Evolutionary conservation across 768 basidiomycete genomes (phyloP).

Genomic region (Dictyophora rubrovolvata): DNA sequence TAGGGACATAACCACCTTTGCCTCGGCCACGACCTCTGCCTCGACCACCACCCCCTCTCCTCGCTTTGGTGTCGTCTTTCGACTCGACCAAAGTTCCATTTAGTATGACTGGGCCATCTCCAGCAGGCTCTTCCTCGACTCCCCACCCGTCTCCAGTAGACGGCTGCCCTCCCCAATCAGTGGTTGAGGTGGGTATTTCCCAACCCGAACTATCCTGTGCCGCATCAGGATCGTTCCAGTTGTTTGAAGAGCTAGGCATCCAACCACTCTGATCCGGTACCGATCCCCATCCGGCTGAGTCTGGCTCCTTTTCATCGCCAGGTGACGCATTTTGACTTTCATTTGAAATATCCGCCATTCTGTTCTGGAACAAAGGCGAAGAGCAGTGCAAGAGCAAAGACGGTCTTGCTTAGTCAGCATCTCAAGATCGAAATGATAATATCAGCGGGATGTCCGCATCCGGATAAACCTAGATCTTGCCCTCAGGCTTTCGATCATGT

Average conservation of each 20-base stretch:
- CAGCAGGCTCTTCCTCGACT: background rate
- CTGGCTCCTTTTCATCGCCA: background rate
- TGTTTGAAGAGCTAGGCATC: background rate
- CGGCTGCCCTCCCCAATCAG: background rate
- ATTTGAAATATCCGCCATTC: background rate
- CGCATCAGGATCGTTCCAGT: background rate
- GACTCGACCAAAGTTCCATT: background rate
- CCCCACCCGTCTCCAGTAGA: background rate
- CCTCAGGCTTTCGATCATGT: constrained; percentile 44
- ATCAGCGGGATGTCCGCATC: background rate
- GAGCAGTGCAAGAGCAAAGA: background rate
- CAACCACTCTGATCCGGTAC: too few relatives aligned
- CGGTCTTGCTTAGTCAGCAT: background rate
- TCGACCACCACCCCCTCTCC: background rate
- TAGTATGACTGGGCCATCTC: background rate
- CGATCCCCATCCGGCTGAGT: too few relatives aligned
- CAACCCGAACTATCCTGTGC: background rate
- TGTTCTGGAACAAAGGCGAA: background rate
- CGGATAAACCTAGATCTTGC: background rate
- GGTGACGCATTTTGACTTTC: background rate
- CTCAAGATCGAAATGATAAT: background rate
- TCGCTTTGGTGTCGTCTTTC: background rate
- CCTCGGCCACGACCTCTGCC: constrained; percentile 45
- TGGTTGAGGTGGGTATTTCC: background rate
- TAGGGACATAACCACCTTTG: constrained; percentile 52